Evolutionary conservation across 768 basidiomycete species (phyloP), one percentile per base, ranked within the genome.

Genomic region (Russula abietina): DNA sequence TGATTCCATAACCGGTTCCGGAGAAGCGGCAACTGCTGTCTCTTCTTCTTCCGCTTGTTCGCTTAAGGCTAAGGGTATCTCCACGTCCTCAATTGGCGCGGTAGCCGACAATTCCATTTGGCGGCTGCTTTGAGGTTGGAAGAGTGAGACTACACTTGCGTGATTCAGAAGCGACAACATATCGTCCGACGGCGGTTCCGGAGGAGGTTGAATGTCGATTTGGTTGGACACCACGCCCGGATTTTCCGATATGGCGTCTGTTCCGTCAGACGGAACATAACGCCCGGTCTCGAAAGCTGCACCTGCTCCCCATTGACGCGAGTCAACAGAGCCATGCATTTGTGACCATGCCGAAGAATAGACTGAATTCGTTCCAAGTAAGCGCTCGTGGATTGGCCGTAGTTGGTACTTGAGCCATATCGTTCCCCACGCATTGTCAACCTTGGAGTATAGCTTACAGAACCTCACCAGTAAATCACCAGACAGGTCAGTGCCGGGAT

Each of bases 381-480:
- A 24, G 9, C 53, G 36, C 26, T 55, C 53, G 9, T 55, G 53
- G 16, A 55, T 55, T 28, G 53, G 53, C 38, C 53, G 53, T 16
- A 55, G 26, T 38, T 55, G 22, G 38, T 55, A 55, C 53, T 26
- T 55, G 38, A 55, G 53, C 53, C 53, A 55, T 17, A 55, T 55
- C 16, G 53, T 55, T 19, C 36, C 38, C 53, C 53, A 55, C 16
- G 38, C 24, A 19, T 28, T 24, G 26, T 55, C 53, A 39, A 55
- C 9, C 24, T 55, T 55, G 36, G 53, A 55, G 53, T 55, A 55
- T 26, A 55, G 53, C 53, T 55, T 24, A 28, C 53, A 55, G 17
- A 55, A 55, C 14, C 26, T 24, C 38, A 55, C 36, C 3, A 22
- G 38, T 26, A 55, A 26, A 38, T 39, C 38, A 17, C n/a, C 26